Evolutionary conservation across 2,329 filamentous ascomycete genomes (phyloP).

Genomic region (Talaromyces sp.): DNA sequence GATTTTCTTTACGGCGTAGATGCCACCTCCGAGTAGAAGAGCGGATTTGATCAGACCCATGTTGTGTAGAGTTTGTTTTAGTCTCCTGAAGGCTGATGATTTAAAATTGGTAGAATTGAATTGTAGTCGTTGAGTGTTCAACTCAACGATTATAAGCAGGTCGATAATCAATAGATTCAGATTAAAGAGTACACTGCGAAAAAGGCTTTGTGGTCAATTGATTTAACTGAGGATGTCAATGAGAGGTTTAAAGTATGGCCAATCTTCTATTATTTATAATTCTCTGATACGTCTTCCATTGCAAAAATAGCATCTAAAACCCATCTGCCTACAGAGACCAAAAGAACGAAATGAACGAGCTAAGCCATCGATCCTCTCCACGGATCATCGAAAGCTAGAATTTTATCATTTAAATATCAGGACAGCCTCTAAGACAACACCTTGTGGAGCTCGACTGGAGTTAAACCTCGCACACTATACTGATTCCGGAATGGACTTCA

Average conservation of each 20-base stretch:
- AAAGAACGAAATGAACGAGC: background rate
- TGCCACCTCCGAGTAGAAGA: constrained; percentile 1
- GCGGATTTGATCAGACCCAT: constrained; percentile 16
- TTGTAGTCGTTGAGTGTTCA: background rate
- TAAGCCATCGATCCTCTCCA: background rate
- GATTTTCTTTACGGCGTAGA: constrained; percentile 3
- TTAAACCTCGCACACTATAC: constrained; percentile 12
- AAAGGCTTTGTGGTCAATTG: background rate
- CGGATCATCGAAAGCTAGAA: background rate
- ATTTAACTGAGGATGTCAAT: background rate
- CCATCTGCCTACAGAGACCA: background rate
- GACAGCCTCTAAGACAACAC: background rate
- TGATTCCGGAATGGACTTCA: background rate
- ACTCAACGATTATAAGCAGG: background rate
- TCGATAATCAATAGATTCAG: background rate
- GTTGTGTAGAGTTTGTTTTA: background rate
- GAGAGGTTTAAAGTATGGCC: background rate
- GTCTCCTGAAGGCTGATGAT: too few relatives aligned
- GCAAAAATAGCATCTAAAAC: background rate
- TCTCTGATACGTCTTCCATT: background rate
- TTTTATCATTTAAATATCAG: background rate
- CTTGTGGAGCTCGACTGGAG: background rate
- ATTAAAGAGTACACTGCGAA: background rate
- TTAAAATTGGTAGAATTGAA: background rate
- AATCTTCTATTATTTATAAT: background rate